These are phyloP conservation scores for Hypoxylon sp. DNA, from an alignment of 2,329 filamentous ascomycete genomes.

Conservation along the genomic window DNA sequence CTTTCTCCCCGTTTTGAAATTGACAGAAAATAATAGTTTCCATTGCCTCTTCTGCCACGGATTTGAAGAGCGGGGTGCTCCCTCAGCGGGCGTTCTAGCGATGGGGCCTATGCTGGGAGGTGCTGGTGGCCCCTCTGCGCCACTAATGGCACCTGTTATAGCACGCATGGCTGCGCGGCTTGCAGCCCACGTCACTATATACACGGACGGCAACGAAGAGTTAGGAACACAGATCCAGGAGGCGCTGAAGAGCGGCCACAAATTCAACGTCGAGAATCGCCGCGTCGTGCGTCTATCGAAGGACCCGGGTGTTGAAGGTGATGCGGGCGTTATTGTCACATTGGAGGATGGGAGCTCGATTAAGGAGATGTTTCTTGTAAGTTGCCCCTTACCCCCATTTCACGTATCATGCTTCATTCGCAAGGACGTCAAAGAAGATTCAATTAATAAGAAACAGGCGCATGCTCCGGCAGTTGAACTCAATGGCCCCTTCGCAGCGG, in stretches of 20 bases:
- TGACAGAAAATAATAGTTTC: conserved; percentile 56
- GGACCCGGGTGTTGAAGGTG: conserved; percentile 39
- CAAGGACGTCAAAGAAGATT: not conserved
- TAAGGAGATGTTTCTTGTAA: conserved; percentile 59
- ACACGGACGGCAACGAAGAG: conserved; percentile 62
- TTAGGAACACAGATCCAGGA: conserved; percentile 53
- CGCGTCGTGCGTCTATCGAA: conserved; percentile 41
- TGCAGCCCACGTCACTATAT: conserved; percentile 62
- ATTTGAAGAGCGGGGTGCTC: conserved; percentile 67
- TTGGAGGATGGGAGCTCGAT: conserved; percentile 56
- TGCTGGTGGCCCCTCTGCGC: conserved; percentile 16
- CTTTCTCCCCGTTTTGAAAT: not conserved
- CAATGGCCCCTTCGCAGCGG: conserved; percentile 59
- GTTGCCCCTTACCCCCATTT: conserved; percentile 12
- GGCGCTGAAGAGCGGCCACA: conserved; percentile 50
- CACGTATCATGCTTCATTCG: not conserved
- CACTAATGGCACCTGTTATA: conserved; percentile 56
- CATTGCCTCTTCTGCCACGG: conserved; percentile 74
- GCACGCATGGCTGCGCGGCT: conserved; percentile 62
- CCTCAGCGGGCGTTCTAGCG: conserved; percentile 64
- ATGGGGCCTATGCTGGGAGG: conserved; percentile 54
- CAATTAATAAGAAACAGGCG: conserved; percentile 36
- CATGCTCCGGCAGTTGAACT: conserved; percentile 58
- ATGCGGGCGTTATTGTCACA: conserved; percentile 48
- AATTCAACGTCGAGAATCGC: conserved; percentile 58